Conservation (phyloP, 129 eudicot species). For the Calendula officinalis region DNA sequence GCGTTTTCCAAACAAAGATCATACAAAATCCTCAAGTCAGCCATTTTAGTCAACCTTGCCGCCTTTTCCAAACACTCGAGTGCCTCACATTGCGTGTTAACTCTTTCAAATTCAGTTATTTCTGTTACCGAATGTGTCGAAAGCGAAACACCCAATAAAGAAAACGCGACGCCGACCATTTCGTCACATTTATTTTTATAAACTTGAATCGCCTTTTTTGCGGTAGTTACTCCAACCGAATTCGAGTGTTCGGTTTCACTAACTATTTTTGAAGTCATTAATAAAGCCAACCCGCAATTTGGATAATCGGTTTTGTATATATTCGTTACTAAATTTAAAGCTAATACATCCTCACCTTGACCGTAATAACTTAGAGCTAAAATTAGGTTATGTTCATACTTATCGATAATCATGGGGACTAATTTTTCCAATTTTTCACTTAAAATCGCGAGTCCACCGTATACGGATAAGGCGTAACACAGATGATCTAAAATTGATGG, state of each 20-base stretch:
- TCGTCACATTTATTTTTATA: conserved; percentile 43
- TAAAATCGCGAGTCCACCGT: conserved; percentile 52
- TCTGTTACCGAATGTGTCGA: conserved; percentile 41
- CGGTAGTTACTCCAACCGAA: conserved; percentile 51
- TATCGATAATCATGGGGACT: conserved; percentile 54
- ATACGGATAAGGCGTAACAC: conserved; percentile 61
- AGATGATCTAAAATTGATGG: conserved; percentile 84
- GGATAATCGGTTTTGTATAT: conserved; percentile 41
- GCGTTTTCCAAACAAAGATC: conserved; percentile 72
- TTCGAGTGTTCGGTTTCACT: conserved; percentile 35
- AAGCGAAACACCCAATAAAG: conserved; percentile 57
- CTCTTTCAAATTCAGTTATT: conserved; percentile 52
- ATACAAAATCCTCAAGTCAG: conserved; percentile 45
- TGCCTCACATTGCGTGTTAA: conserved; percentile 55
- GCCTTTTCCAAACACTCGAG: conserved; percentile 60
- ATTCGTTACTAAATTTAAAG: conserved; percentile 54
- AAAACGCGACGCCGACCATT: conserved; percentile 50
- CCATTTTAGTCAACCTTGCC: conserved; percentile 56
- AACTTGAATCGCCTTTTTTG: conserved; percentile 50
- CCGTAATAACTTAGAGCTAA: conserved; percentile 77
- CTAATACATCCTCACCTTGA: conserved; percentile 47
- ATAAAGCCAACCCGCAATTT: conserved; percentile 44
- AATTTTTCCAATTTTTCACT: conserved; percentile 65
- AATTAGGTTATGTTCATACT: conserved; percentile 49
- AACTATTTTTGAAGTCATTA: conserved; percentile 62